phyloP scores from a whole-genome alignment of 2,329 filamentous ascomycete species.

The Onygenales sp. region DNA sequence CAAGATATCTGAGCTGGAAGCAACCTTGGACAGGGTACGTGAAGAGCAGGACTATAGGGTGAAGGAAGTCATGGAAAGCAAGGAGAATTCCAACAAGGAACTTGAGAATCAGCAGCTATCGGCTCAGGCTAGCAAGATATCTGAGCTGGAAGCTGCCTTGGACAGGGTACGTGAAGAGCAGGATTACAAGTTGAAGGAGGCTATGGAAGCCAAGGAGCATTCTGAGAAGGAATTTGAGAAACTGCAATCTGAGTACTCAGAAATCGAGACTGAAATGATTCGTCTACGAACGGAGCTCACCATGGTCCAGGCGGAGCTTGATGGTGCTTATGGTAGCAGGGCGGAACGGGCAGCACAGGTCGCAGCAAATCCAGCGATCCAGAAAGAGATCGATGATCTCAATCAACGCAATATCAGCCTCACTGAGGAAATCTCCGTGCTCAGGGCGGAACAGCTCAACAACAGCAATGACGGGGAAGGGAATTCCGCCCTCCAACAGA shows the following conservation, averaged over 20 bases:
- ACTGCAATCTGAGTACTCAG: slow-evolving; percentile 41
- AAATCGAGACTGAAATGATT: slow-evolving; percentile 54
- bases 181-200: slow-evolving; percentile 21
- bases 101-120: too few relatives aligned
- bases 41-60: too few relatives aligned
- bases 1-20: not conserved
- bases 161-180: slow-evolving; percentile 22
- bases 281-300: slow-evolving; percentile 69
- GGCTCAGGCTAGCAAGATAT: too few relatives aligned
- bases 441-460: slow-evolving; percentile 25
- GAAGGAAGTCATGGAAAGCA: too few relatives aligned
- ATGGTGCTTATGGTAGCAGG: slow-evolving; percentile 81
- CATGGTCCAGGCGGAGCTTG: slow-evolving; percentile 83
- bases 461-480: slow-evolving; percentile 10
- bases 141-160: slow-evolving; percentile 5
- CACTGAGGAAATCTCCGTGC: slow-evolving; percentile 37
- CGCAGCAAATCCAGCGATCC: slow-evolving; percentile 47
- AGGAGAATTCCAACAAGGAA: not conserved
- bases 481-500: slow-evolving; percentile 30
- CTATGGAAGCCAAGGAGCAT: slow-evolving; percentile 18
- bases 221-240: slow-evolving; percentile 30
- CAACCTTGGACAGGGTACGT: slow-evolving; percentile 14
- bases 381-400: slow-evolving; percentile 51
- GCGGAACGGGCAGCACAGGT: slow-evolving; percentile 59
- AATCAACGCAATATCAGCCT: slow-evolving; percentile 39